phyloP scores from a whole-genome alignment of 805 yeast species.

The Starmera amethionina region DNA sequence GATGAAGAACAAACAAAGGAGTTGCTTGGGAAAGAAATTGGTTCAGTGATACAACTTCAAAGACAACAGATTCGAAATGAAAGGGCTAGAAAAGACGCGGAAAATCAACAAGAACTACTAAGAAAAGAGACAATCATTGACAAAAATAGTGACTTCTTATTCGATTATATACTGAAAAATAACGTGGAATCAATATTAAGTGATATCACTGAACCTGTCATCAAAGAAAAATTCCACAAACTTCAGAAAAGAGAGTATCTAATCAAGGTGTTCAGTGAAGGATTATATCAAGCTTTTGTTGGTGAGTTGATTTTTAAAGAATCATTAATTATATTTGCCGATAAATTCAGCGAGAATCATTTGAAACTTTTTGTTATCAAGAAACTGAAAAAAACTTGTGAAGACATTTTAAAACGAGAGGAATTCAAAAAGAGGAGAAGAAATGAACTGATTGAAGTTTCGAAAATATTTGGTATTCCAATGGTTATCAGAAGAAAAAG shows the following conservation, averaged over 20 bases:
- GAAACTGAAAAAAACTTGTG: slow-evolving; percentile 23
- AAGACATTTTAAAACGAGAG: slow-evolving; percentile 11
- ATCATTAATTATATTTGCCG: slow-evolving; percentile 36
- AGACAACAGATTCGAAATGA: too few species aligned
- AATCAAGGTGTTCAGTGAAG: slow-evolving; percentile 33
- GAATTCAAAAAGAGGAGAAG: slow-evolving; percentile 26
- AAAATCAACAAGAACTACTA: slow-evolving; percentile 2
- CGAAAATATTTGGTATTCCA: slow-evolving; percentile 26
- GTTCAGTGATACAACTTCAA: too few species aligned
- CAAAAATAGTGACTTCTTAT: too few species aligned
- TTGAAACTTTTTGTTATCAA: slow-evolving; percentile 23
- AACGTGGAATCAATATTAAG: slow-evolving; percentile 1
- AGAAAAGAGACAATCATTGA: slow-evolving; percentile 1
- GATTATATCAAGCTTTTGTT: slow-evolving; percentile 50
- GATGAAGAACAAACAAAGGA: too few species aligned
- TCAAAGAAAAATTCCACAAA: slow-evolving; percentile 7
- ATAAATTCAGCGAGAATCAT: slow-evolving; percentile 20
- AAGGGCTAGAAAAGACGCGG: not conserved
- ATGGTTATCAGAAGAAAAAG: slow-evolving; percentile 14
- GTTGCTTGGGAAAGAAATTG: too few species aligned
- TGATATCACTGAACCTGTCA: slow-evolving; percentile 4
- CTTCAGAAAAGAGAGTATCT: slow-evolving; percentile 16
- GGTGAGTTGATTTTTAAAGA: slow-evolving; percentile 42
- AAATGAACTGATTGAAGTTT: slow-evolving; percentile 28
- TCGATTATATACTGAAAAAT: not conserved